Conservation (phyloP, 2,329 filamentous ascomycete species). For the Aspergillus ibericus region DNA sequence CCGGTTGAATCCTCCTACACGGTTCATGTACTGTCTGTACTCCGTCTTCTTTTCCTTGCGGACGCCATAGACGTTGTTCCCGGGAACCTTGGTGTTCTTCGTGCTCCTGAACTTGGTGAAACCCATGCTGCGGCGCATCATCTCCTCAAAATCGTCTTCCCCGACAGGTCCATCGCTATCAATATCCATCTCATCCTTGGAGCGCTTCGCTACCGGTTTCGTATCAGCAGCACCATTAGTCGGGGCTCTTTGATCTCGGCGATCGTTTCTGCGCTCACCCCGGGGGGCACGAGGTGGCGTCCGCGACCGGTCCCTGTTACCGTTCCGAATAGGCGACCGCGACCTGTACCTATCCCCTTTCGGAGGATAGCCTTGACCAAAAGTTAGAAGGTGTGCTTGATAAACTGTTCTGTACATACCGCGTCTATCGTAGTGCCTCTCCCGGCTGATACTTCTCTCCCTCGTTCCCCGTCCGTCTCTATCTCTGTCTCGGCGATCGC, state of each 20-base stretch:
- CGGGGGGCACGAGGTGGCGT: conserved; percentile 38
- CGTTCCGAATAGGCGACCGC: conserved; percentile 39
- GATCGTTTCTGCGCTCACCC: conserved; percentile 33
- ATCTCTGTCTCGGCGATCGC: conserved; percentile 28
- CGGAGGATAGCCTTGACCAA: conserved; percentile 26
- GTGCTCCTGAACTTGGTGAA: conserved; percentile 84
- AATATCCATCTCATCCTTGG: conserved; percentile 37
- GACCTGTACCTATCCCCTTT: conserved; percentile 39
- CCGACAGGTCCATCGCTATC: conserved; percentile 52
- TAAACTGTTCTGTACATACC: conserved; percentile 28
- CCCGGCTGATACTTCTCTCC: conserved; percentile 40
- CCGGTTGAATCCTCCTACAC: conserved; percentile 51
- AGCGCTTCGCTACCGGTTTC: conserved; percentile 19
- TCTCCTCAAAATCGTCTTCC: conserved; percentile 66
- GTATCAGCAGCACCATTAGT: conserved; percentile 26
- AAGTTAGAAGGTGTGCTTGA: conserved; percentile 1
- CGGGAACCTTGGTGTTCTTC: conserved; percentile 82
- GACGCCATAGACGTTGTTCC: conserved; percentile 80
- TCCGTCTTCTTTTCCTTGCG: conserved; percentile 91
- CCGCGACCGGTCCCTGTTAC: conserved; percentile 34
- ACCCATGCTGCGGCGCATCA: conserved; percentile 85
- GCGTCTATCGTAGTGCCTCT: conserved; percentile 41
- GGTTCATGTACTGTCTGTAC: conserved; percentile 92
- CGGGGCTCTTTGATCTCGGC: conserved; percentile 29
- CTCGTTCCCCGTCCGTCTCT: conserved; percentile 40